Evolutionary conservation across 768 basidiomycete genomes (phyloP).

Genomic region (Asterophora lycoperdoides): DNA sequence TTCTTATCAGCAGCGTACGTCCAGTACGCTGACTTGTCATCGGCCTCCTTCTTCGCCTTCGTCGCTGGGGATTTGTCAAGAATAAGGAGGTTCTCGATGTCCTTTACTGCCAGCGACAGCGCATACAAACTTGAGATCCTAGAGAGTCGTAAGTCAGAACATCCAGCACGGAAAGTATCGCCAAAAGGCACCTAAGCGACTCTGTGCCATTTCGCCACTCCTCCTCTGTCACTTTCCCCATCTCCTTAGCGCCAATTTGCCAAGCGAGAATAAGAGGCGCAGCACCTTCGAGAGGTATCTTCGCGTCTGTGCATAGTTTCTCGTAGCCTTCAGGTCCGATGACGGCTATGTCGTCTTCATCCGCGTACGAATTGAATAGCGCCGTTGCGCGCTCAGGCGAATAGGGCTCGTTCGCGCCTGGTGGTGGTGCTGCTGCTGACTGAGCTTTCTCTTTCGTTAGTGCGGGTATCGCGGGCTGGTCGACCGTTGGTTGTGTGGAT

Average conservation of each 20-base stretch:
- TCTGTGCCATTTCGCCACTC: constrained; percentile 66
- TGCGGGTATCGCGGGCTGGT: constrained; percentile 14
- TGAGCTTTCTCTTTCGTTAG: constrained; percentile 15
- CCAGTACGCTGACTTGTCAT: constrained; percentile 51
- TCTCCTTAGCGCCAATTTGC: constrained; percentile 66
- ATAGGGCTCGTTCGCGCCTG: constrained; percentile 38
- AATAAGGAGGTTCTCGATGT: constrained; percentile 64
- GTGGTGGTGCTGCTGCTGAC: constrained; percentile 10
- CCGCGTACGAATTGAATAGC: constrained; percentile 62
- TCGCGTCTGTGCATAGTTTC: constrained; percentile 61
- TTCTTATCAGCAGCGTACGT: constrained; percentile 45
- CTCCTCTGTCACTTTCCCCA: constrained; percentile 64
- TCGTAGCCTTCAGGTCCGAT: constrained; percentile 77
- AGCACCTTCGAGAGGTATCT: constrained; percentile 70
- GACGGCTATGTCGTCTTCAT: constrained; percentile 46
- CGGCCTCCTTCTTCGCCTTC: constrained; percentile 42
- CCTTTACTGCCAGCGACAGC: constrained; percentile 48
- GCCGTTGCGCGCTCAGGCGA: constrained; percentile 43
- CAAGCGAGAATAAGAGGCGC: constrained; percentile 71
- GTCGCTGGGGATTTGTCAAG: constrained; percentile 38
- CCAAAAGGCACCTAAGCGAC: constrained; percentile 31
- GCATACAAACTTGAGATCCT: constrained; percentile 43
- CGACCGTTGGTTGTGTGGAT: constrained; percentile 5
- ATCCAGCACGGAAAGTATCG: neutral
- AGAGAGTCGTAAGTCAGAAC: neutral